These are phyloP conservation scores for Agarophyton chilense DNA, from an alignment of 23 red algal species.

Conservation along the genomic window DNA sequence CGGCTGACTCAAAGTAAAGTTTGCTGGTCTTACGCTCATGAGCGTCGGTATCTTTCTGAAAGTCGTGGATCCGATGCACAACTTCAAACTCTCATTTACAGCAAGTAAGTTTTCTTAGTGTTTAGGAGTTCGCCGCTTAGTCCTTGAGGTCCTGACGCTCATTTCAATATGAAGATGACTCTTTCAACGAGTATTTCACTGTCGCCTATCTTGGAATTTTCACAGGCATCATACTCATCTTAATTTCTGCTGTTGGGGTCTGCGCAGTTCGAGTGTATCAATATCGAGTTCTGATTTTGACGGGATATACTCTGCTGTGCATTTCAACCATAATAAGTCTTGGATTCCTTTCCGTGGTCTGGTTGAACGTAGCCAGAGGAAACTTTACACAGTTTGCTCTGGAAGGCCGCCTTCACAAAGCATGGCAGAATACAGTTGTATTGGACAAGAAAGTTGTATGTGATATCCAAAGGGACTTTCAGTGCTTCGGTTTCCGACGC, in stretches of 20 bases:
- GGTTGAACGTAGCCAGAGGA: neutral
- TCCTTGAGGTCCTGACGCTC: neutral
- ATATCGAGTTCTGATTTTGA: neutral
- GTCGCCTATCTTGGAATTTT: conserved; percentile 10
- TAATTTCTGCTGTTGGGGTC: neutral
- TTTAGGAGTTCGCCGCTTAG: neutral
- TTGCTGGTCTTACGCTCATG: conserved; percentile 7
- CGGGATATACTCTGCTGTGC: neutral
- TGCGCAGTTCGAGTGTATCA: neutral
- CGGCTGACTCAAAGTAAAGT: neutral
- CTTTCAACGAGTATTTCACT: conserved; percentile 8
- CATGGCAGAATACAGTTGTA: conserved; percentile 28
- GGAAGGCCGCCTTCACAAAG: conserved; percentile 9
- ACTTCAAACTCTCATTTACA: conserved; percentile 11
- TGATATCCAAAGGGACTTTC: neutral
- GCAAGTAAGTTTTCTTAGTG: neutral
- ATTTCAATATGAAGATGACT: neutral
- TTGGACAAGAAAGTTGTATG: conserved; percentile 1
- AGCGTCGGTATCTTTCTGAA: conserved; percentile 4
- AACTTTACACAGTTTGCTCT: neutral
- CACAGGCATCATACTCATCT: neutral
- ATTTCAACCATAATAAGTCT: conserved; percentile 15
- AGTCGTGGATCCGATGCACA: neutral
- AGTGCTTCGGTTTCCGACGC: conserved; percentile 2
- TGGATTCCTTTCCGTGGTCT: neutral